Evolutionary conservation across 345 rosid genomes (phyloP).

Genomic region (Salix arbutifolia): DNA sequence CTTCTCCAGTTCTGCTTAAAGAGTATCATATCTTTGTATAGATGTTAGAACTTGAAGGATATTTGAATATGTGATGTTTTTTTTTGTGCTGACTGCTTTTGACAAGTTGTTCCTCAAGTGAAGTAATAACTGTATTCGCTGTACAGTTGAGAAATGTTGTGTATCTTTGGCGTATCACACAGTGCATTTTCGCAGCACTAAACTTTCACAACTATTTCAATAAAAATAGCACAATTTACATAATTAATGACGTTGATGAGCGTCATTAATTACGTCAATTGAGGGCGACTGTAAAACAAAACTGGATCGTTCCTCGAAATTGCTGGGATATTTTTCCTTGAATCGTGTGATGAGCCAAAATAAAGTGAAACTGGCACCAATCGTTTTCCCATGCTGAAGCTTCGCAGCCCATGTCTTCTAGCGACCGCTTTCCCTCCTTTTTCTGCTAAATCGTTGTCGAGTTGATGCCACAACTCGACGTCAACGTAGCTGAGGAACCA

Average conservation of each 20-base stretch:
- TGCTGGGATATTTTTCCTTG: not conserved
- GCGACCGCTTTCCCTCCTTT: not conserved
- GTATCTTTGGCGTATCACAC: conserved; percentile 9
- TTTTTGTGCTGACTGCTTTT: conserved; percentile 16
- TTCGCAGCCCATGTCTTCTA: not conserved
- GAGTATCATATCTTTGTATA: conserved; percentile 28
- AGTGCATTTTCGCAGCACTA: not conserved
- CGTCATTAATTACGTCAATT: not conserved
- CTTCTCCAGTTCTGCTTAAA: conserved; percentile 19
- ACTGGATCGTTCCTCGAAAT: not conserved
- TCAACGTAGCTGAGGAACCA: not conserved
- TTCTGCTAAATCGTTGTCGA: not conserved
- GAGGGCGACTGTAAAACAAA: not conserved
- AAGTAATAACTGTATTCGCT: conserved; percentile 27
- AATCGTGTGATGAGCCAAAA: not conserved
- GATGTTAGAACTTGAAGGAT: conserved; percentile 25
- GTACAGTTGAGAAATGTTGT: conserved; percentile 35
- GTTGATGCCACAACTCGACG: not conserved
- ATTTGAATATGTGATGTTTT: conserved; percentile 21
- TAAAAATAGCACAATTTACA: too few relatives aligned
- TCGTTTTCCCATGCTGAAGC: not conserved
- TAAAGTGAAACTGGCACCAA: not conserved
- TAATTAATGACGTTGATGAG: too few relatives aligned
- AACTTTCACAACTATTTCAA: not conserved
- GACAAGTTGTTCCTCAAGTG: not conserved